Evolutionary conservation across 768 basidiomycete genomes (phyloP), one percentile per base, ranked within the genome.

Genomic region (Lactarius hengduanensis): DNA sequence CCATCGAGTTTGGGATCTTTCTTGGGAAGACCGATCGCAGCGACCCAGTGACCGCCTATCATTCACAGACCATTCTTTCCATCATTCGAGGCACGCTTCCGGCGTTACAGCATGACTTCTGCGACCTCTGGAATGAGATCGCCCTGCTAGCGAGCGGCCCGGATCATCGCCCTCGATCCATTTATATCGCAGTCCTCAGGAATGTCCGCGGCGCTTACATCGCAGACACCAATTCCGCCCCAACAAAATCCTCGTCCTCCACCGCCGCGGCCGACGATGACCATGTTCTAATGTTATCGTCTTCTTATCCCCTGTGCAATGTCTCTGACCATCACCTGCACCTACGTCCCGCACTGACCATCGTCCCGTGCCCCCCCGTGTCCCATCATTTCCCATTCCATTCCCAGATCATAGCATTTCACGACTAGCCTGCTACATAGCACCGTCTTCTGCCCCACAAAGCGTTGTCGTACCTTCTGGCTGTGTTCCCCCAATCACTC

Each of bases 101-200:
- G 0, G 16, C 22, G 7, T 36, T 64, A 1, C 57, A 40, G n/a
- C n/a, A n/a, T n/a, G 18, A 58, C 20, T 64, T 64, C 38, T 64
- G 58, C 16, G 6, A 18, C 40, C 38, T 64, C 16, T 64, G 63
- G 63, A 64, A 64, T 30, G 57, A 40, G 28, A 34, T 57, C 6
- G 43, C 50, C 7, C 26, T 50, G 13, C 15, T 11, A 4, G 56
- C 56, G 10, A 34, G 45, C 11, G n/a, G 28, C 16, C 2, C 36
- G 1, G 9, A 28, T 28, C 4, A 6, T 28, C 30, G 47, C 18
- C 5, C 18, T 22, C 28, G 11, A 34, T 28, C 1, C 3, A 2
- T 60, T 41, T 28, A 32, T 15, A 6, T 30, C 22, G 6, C 45
- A 7, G 10, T 34, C 8, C 65, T 66, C 22, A 32, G 57, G 41